Evolutionary conservation across 805 yeast genomes (phyloP).

Genomic region (Yarrowia divulgata): DNA sequence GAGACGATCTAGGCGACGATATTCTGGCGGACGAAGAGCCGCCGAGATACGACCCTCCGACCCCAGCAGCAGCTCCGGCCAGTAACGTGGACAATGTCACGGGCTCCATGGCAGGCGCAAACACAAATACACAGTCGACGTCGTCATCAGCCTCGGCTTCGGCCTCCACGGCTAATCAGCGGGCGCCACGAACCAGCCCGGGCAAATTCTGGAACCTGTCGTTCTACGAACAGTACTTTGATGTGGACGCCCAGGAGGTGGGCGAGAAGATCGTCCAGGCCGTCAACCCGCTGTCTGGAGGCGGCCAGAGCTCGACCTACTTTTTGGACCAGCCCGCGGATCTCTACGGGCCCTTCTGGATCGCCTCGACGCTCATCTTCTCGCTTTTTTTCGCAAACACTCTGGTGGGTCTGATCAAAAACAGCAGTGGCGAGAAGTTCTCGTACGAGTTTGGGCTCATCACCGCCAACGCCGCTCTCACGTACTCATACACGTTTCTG

Average conservation of each 20-base stretch:
- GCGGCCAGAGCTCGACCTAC: conserved; percentile 45
- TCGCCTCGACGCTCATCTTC: conserved; percentile 80
- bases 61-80: not conserved
- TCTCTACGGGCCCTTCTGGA: conserved; percentile 90
- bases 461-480: conserved; percentile 69
- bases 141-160: not conserved
- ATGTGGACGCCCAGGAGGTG: conserved; percentile 71
- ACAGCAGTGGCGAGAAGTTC: conserved; percentile 56
- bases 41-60: conserved; percentile 27
- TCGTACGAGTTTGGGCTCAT: conserved; percentile 67
- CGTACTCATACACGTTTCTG: conserved; percentile 77
- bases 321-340: conserved; percentile 62
- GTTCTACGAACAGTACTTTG: conserved; percentile 71
- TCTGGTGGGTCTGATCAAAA: conserved; percentile 67
- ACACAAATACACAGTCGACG: conserved; percentile 20
- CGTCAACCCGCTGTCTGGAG: conserved; percentile 58
- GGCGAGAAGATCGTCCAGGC: conserved; percentile 61
- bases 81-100: conserved; percentile 20
- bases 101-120: conserved; percentile 11
- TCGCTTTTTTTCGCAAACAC: conserved; percentile 78
- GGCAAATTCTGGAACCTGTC: conserved; percentile 49
- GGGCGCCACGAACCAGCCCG: conserved; percentile 20
- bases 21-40: conserved; percentile 35
- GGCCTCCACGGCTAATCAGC: conserved; percentile 5
- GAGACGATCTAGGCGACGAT: conserved; percentile 34